Base-by-base conservation (phyloP, 345 rosid genomes). In the Moringa oleifera region DNA sequence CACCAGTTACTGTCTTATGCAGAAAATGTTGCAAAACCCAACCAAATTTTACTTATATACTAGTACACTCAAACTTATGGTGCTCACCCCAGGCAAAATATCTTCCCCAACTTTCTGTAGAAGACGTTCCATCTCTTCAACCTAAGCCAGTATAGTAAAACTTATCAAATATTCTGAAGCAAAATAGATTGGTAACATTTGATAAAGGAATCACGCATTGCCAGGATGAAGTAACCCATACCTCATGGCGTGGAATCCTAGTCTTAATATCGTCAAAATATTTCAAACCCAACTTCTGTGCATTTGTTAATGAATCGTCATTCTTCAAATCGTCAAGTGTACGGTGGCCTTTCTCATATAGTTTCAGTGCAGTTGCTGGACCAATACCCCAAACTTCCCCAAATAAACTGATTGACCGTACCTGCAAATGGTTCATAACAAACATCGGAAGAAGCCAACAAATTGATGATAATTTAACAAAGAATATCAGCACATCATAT, bases 381-480 rank as follows among this genome's bases (percentile, higher is more conserved):
- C 99, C 99, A 61, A 88, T 77, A 58, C 99, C 99, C 99, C 99
- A 88, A 58, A 94, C 88, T 76, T 94, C 97, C 54, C 96, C 99
- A 76, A 94, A 88, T 53, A 90, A 73, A 68, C 73, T 86, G 58
- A 94, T 83, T 13, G 97, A 78, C 53, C 81, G 80, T 53, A 94
- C 99, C 99, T 94, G 72, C 18, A 65, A 53, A 66, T 49, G 52
- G 36, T 50, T 59, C 25, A 66, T 53, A 65, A 56, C 55, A 52
- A 55, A 20, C 25, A 57, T 58, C 20, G 25, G 4, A 61, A 61
- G n/a, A n/a, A 58, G 59, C 61, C 63, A 52, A 71, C 52, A 28
- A 57, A 18, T 23, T 19, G 45, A 20, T 28, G 0, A 19, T 20
- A 33, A 33, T 11, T 33, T 33, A 51, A 16, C 18, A 23, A 15